phyloP scores from a whole-genome alignment of 805 yeast species.

The Myxozyma lipomycoides region DNA sequence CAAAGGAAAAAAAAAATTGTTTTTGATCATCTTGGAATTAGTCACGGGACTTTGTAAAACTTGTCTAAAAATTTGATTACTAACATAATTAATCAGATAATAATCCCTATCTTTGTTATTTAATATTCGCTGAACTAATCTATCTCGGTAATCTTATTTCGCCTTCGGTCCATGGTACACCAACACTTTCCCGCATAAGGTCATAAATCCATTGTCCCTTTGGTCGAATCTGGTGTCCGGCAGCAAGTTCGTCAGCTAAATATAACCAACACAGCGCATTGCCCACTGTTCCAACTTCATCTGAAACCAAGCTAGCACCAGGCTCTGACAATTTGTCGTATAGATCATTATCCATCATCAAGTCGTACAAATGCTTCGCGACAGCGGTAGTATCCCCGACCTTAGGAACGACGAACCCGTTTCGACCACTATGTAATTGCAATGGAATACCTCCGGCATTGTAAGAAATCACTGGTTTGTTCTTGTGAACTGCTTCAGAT shows the following conservation, averaged over 20 bases:
- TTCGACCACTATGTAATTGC: constrained; percentile 16
- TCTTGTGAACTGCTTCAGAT: constrained; percentile 27
- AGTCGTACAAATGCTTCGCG: constrained; percentile 15
- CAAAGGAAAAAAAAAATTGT: not conserved
- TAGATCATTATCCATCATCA: constrained; percentile 10
- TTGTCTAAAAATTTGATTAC: too few species aligned
- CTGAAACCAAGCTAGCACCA: constrained; percentile 18
- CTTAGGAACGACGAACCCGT: constrained; percentile 17
- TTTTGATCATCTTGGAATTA: too few species aligned
- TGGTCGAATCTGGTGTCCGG: constrained; percentile 14
- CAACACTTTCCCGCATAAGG: constrained; percentile 22
- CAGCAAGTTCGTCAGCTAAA: constrained; percentile 21
- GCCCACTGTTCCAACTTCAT: constrained; percentile 26
- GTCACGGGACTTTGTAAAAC: too few species aligned
- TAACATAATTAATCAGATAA: too few species aligned
- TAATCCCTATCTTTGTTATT: too few species aligned
- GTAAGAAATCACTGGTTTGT: constrained; percentile 24
- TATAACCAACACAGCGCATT: constrained; percentile 25
- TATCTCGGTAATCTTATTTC: constrained; percentile 22
- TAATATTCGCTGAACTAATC: not conserved
- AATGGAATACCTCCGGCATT: constrained; percentile 25
- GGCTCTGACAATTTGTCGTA: constrained; percentile 6
- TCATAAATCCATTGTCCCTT: constrained; percentile 23
- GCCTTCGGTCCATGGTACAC: constrained; percentile 14
- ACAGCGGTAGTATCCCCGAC: constrained; percentile 24